phyloP scores from a whole-genome alignment of 208 protist genomes.

The Wallacemonas sp. region DNA sequence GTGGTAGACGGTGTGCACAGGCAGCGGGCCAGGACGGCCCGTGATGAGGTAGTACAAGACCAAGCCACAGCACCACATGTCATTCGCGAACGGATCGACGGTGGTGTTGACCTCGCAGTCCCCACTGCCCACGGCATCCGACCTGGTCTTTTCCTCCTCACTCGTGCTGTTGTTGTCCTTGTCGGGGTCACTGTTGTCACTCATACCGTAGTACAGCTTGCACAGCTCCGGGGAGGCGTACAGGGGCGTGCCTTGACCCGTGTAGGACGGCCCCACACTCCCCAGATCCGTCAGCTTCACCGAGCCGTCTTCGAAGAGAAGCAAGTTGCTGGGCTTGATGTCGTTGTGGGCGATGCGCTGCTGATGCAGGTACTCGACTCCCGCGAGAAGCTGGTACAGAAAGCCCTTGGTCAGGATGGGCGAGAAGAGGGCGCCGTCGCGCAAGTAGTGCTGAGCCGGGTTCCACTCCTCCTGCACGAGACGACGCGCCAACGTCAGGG shows the following conservation, averaged over 20 bases:
- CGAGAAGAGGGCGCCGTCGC: conserved; percentile 38
- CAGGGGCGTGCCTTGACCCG: conserved; percentile 81
- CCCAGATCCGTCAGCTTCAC: conserved; percentile 80
- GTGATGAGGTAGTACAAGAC: conserved; percentile 80
- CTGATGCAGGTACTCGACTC: conserved; percentile 75
- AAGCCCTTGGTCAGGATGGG: conserved; percentile 66
- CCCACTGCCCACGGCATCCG: too few relatives aligned
- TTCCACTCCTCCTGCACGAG: conserved; percentile 17
- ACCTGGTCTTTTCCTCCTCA: too few relatives aligned
- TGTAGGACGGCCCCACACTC: conserved; percentile 50
- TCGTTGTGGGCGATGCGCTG: conserved; percentile 85
- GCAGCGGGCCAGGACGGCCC: conserved; percentile 48
- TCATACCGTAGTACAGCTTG: conserved; percentile 58
- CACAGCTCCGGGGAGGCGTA: conserved; percentile 89
- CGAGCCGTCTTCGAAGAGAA: conserved; percentile 75
- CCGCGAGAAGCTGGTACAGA: conserved; percentile 72
- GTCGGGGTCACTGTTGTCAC: background rate
- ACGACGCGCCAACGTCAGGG: background rate
- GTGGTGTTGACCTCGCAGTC: background rate
- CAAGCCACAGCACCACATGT: conserved; percentile 86
- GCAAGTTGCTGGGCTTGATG: conserved; percentile 82
- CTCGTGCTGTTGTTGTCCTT: background rate
- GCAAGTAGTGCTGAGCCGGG: conserved; percentile 14
- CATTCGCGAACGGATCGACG: conserved; percentile 47
- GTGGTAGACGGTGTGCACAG: conserved; percentile 41